Evolutionary conservation across 2,329 filamentous ascomycete species (phyloP).

Genomic region (Arthrobotrys conoides): DNA sequence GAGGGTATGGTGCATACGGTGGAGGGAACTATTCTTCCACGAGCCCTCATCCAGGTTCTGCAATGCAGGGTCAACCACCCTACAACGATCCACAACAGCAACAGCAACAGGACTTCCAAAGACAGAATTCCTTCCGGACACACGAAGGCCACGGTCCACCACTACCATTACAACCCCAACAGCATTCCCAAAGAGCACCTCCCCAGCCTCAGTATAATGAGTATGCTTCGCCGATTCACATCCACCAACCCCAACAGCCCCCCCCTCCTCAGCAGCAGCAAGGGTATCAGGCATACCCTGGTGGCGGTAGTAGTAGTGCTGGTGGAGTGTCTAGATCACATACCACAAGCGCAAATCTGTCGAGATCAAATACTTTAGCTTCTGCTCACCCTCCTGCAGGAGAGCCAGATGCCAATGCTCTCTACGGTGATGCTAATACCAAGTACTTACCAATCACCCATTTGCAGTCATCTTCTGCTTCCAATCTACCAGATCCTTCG

Average conservation of each 20-base stretch:
- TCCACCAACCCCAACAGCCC: conserved; percentile 49
- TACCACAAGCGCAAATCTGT: conserved; percentile 41
- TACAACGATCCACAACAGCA: conserved; percentile 35
- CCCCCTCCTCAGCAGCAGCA: conserved; percentile 47
- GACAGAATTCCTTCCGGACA: conserved; percentile 52
- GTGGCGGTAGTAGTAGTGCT: conserved; percentile 19
- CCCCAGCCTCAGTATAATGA: conserved; percentile 55
- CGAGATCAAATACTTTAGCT: conserved; percentile 54
- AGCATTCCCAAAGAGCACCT: conserved; percentile 50
- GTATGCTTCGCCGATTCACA: conserved; percentile 55
- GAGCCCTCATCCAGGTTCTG: conserved; percentile 47
- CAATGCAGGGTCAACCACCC: conserved; percentile 39
- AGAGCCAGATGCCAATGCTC: conserved; percentile 54
- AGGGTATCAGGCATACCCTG: conserved; percentile 59
- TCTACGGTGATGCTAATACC: conserved; percentile 52
- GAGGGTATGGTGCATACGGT: conserved; percentile 37
- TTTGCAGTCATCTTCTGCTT: conserved; percentile 47
- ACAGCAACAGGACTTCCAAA: conserved; percentile 46
- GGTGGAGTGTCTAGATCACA: conserved; percentile 46
- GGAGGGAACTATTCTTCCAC: conserved; percentile 46
- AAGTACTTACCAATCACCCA: conserved; percentile 58
- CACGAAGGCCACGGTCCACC: conserved; percentile 47
- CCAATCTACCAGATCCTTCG: conserved; percentile 36
- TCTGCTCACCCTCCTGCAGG: conserved; percentile 48
- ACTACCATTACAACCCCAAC: conserved; percentile 30